A percentile compares a stretch with the other conserved stretches of the same genome.
Conservation (phyloP, 106 monocot species). For the Allium sativum region DNA sequence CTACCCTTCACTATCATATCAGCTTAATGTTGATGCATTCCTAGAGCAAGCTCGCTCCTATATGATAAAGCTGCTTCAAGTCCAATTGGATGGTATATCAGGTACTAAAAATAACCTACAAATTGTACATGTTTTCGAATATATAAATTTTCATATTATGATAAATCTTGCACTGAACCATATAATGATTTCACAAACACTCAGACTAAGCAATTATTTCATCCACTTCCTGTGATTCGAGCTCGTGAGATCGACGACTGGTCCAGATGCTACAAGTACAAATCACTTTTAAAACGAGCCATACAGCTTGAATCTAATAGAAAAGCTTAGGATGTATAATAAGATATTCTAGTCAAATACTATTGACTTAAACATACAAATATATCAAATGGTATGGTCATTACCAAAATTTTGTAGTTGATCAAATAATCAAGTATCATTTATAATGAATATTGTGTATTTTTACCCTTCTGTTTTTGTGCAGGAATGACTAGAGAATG, state of each 20-base stretch:
- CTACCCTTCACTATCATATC: conserved; percentile 77
- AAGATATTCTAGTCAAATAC: too few species aligned
- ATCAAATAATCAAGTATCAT: too few species aligned
- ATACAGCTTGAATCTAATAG: conserved; percentile 13
- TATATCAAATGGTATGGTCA: too few species aligned
- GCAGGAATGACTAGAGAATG: too few species aligned
- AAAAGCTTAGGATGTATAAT: conserved; percentile 14
- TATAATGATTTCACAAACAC: conserved; percentile 75
- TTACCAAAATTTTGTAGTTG: too few species aligned
- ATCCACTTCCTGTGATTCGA: conserved; percentile 82
- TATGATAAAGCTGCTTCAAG: conserved; percentile 85
- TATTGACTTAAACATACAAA: too few species aligned
- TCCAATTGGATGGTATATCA: conserved; percentile 92
- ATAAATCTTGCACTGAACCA: too few species aligned
- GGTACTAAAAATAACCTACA: conserved; percentile 19
- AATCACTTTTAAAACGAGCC: conserved; percentile 37
- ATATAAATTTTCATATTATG: too few species aligned
- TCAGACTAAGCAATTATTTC: conserved; percentile 80
- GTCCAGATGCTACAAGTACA: conserved; percentile 76
- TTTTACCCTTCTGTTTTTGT: too few species aligned
- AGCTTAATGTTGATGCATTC: conserved; percentile 93
- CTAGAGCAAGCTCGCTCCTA: conserved; percentile 97
- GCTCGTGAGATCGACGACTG: conserved; percentile 91
- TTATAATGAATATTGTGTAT: too few species aligned
- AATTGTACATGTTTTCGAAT: too few species aligned